These are phyloP conservation scores for Gossypium australe DNA, from an alignment of 345 rosid species.

Conservation along the genomic window DNA sequence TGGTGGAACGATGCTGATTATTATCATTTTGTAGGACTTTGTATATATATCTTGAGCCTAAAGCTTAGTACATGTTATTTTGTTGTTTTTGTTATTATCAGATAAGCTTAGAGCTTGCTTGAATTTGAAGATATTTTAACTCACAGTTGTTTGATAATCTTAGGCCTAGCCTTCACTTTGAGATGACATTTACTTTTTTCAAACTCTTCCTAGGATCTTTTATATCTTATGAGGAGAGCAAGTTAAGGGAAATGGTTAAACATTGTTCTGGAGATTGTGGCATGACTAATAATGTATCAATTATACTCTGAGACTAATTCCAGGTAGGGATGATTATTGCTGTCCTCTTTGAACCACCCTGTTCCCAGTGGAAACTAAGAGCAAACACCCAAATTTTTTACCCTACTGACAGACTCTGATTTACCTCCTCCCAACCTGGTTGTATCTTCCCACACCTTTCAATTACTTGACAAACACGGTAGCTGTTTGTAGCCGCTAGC, in stretches of 20 bases:
- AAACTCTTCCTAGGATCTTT: not conserved
- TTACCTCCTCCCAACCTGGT: not conserved
- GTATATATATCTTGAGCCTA: not conserved
- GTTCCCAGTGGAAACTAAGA: not conserved
- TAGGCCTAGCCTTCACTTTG: not conserved
- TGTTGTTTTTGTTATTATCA: not conserved
- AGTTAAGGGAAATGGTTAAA: not conserved
- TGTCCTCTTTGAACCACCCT: not conserved
- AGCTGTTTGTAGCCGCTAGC: not conserved
- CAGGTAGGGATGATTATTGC: not conserved
- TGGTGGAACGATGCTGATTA: not conserved
- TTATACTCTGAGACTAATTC: not conserved
- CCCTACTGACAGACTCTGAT: not conserved
- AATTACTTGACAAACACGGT: not conserved
- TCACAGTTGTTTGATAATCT: not conserved
- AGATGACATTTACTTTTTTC: too few species aligned
- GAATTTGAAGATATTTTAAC: not conserved
- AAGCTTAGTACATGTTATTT: not conserved
- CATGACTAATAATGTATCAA: not conserved
- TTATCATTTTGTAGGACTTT: not conserved
- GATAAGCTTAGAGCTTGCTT: not conserved
- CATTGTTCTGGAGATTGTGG: not conserved
- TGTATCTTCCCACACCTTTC: not conserved
- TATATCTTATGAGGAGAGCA: not conserved
- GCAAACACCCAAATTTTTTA: not conserved